phyloP scores from a whole-genome alignment of 139 green algal species.

The Zygnema cylindricum region DNA sequence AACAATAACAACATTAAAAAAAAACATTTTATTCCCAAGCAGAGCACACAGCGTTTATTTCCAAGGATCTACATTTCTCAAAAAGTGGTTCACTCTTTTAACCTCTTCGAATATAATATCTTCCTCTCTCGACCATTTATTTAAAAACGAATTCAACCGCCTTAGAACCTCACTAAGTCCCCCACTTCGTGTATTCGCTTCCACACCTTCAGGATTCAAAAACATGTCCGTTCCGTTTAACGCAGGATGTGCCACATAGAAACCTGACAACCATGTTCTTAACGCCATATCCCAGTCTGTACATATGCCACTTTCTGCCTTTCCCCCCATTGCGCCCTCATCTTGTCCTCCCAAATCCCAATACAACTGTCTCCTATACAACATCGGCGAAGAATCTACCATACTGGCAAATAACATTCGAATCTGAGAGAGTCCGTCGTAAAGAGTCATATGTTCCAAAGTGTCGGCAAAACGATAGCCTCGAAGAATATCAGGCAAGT shows the following conservation, averaged over 20 bases:
- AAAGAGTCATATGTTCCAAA: neutral
- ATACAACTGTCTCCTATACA: neutral
- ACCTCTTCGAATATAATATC: neutral
- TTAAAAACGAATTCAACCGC: neutral
- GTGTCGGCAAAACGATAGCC: neutral
- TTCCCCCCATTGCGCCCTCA: neutral
- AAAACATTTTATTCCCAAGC: too few relatives aligned
- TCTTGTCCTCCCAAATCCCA: neutral
- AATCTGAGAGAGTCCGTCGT: neutral
- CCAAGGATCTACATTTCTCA: neutral
- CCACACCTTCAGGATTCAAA: neutral
- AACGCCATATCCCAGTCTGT: conserved; percentile 12
- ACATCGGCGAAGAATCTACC: conserved; percentile 18
- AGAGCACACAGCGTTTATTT: too few relatives aligned
- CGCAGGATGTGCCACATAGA: conserved; percentile 18
- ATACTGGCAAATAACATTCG: conserved; percentile 2
- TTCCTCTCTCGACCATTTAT: neutral
- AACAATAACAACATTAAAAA: too few relatives aligned
- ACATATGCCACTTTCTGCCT: neutral
- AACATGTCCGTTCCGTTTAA: neutral
- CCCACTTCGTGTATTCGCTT: neutral
- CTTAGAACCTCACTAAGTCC: neutral
- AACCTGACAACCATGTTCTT: conserved; percentile 16
- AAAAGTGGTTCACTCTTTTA: neutral
- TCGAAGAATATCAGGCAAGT: neutral